Conservation (phyloP, 2,329 filamentous ascomycete genomes). For the Didymella lethalis region DNA sequence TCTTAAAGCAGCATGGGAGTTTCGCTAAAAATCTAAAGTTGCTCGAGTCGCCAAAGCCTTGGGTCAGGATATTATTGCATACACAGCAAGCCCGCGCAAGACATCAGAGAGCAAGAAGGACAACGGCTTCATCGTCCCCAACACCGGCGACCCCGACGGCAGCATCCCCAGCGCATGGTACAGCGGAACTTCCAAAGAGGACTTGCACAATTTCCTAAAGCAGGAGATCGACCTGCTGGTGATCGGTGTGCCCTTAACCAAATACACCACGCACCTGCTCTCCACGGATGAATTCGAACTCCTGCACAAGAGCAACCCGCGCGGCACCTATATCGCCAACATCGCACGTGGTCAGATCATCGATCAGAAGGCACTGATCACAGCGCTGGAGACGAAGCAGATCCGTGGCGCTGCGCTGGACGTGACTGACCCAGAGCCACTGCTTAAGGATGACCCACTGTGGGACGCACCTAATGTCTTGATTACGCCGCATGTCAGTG, state of each 20-base stretch:
- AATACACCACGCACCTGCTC: conserved; percentile 63
- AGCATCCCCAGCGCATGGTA: conserved; percentile 65
- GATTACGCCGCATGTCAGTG: conserved; percentile 72
- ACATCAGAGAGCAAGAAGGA: conserved; percentile 72
- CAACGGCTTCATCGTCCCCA: conserved; percentile 70
- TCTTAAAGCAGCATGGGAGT: no score
- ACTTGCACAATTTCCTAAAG: conserved; percentile 62
- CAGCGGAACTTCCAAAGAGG: conserved; percentile 61
- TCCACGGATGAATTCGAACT: conserved; percentile 62
- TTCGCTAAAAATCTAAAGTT: conserved; percentile 47
- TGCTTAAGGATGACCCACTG: conserved; percentile 71
- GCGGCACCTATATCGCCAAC: conserved; percentile 71
- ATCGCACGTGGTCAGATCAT: conserved; percentile 73
- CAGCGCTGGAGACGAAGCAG: conserved; percentile 64
- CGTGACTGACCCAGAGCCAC: conserved; percentile 80
- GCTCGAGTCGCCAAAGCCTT: conserved; percentile 67
- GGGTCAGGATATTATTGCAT: conserved; percentile 77
- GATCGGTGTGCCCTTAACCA: conserved; percentile 65
- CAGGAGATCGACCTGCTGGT: conserved; percentile 66
- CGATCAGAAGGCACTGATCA: conserved; percentile 68
- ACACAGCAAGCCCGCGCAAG: conserved; percentile 73
- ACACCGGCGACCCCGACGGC: conserved; percentile 69
- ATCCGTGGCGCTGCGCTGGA: conserved; percentile 76
- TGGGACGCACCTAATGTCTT: conserved; percentile 75
- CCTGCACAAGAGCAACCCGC: conserved; percentile 56